Percentiles rank a stretch among this genome's conserved stretches.
Evolutionary conservation across 257 asterid species (phyloP).

Genomic region (Jasminum sambac): DNA sequence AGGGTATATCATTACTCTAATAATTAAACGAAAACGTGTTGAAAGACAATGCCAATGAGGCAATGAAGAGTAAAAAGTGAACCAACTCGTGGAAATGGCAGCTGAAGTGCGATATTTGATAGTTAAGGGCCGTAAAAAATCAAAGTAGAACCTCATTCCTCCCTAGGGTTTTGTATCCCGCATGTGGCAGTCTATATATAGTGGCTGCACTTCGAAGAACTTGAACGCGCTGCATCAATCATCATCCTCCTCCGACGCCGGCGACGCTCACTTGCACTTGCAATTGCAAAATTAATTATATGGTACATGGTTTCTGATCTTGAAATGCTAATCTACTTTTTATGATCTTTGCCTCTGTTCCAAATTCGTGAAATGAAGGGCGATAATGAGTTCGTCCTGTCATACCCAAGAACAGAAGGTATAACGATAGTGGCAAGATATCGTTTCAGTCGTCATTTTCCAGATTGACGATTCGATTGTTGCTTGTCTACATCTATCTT

Average conservation of each 20-base stretch:
- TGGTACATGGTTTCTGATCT: too few relatives aligned
- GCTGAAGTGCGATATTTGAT: background rate
- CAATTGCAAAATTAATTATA: background rate
- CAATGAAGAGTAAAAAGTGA: too few relatives aligned
- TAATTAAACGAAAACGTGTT: too few relatives aligned
- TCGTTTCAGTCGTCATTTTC: slow-evolving; percentile 83
- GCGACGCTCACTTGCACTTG: background rate
- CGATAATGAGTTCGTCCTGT: slow-evolving; percentile 38
- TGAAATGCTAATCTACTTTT: too few relatives aligned
- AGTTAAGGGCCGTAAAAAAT: background rate
- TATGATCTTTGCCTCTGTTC: slow-evolving; percentile 28
- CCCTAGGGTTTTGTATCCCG: background rate
- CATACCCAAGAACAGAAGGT: slow-evolving; percentile 47
- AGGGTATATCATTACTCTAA: too few relatives aligned
- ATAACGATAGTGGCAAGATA: slow-evolving; percentile 70
- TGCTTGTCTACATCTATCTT: slow-evolving; percentile 72
- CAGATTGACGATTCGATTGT: slow-evolving; percentile 80
- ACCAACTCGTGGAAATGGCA: too few relatives aligned
- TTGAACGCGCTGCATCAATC: background rate
- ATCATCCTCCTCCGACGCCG: background rate
- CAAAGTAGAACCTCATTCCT: background rate
- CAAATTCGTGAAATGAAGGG: slow-evolving; percentile 31
- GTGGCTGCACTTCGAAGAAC: background rate
- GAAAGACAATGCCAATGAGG: too few relatives aligned
- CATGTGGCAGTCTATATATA: background rate